Conservation (phyloP, 192 early-diverging fungal species). For the Gamsiella multidivaricata region DNA sequence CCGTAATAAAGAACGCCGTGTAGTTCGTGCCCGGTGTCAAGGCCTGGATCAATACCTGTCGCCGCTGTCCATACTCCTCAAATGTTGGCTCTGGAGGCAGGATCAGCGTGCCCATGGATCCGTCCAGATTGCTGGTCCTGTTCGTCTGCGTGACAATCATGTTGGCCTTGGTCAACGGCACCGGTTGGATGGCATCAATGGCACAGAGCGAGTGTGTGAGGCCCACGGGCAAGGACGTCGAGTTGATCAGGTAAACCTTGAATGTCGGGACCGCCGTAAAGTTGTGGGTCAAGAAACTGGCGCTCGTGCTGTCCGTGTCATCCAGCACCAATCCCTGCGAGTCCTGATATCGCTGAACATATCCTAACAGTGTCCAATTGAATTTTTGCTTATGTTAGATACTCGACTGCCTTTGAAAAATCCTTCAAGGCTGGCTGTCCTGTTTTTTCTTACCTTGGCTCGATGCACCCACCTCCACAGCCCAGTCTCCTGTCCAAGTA, state of each 20-base stretch:
- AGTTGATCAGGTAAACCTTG: conserved; percentile 28
- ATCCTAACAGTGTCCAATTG: conserved; percentile 5
- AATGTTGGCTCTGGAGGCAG: conserved; percentile 51
- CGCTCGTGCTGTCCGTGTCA: conserved; percentile 51
- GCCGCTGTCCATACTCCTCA: conserved; percentile 27
- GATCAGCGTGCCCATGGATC: conserved; percentile 39
- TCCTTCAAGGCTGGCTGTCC: background rate
- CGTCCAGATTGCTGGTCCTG: conserved; percentile 47
- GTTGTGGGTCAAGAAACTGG: conserved; percentile 49
- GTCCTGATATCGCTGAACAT: conserved; percentile 23
- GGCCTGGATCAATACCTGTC: conserved; percentile 31
- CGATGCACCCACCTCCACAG: conserved; percentile 49
- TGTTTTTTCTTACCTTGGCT: conserved; percentile 36
- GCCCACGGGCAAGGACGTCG: conserved; percentile 29
- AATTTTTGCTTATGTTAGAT: background rate
- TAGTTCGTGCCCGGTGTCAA: conserved; percentile 55
- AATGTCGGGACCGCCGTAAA: conserved; percentile 39
- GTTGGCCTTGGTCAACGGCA: conserved; percentile 37
- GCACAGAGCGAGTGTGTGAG: conserved; percentile 63
- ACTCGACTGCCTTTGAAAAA: background rate
- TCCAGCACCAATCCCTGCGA: conserved; percentile 43
- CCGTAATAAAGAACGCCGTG: conserved; percentile 54
- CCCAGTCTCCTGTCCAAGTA: conserved; percentile 39
- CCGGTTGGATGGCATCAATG: conserved; percentile 45
- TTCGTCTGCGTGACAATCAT: conserved; percentile 52